phyloP scores from a whole-genome alignment of 2,329 filamentous ascomycete species.

The Sphaerostilbella broomeana region DNA sequence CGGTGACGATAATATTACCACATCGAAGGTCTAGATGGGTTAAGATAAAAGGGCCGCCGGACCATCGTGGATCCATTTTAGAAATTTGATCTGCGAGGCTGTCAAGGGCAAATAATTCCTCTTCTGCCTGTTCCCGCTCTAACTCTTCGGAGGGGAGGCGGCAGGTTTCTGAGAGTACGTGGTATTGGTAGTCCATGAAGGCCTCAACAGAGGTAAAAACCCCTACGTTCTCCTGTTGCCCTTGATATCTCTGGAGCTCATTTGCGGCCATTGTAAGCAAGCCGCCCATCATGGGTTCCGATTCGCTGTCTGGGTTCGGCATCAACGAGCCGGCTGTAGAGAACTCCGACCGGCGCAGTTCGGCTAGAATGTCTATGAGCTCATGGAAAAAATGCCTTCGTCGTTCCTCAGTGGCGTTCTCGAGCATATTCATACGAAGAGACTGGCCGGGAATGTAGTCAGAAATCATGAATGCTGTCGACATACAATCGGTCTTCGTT shows the following conservation, averaged over 20 bases:
- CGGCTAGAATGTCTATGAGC: constrained; percentile 20
- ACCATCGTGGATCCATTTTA: neutral
- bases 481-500: neutral
- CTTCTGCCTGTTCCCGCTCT: constrained; percentile 6
- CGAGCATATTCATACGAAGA: constrained; percentile 15
- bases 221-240: neutral
- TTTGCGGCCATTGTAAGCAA: constrained; percentile 15
- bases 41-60: constrained; percentile 12
- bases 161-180: constrained; percentile 12
- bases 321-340: constrained; percentile 21
- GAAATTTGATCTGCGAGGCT: constrained; percentile 5
- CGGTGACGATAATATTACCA: constrained; percentile 21
- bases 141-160: constrained; percentile 9
- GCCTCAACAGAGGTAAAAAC: constrained; percentile 1
- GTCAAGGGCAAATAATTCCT: constrained; percentile 16
- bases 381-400: constrained; percentile 19
- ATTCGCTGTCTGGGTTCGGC: constrained; percentile 15
- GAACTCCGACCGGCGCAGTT: constrained; percentile 21
- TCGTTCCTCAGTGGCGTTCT: constrained; percentile 7
- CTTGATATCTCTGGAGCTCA: constrained; percentile 10
- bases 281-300: constrained; percentile 15
- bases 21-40: constrained; percentile 15
- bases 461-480: constrained; percentile 13
- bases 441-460: constrained; percentile 15
- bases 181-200: constrained; percentile 13